Base-by-base conservation (phyloP, 306 rosid genomes). In the Corylus americana region DNA sequence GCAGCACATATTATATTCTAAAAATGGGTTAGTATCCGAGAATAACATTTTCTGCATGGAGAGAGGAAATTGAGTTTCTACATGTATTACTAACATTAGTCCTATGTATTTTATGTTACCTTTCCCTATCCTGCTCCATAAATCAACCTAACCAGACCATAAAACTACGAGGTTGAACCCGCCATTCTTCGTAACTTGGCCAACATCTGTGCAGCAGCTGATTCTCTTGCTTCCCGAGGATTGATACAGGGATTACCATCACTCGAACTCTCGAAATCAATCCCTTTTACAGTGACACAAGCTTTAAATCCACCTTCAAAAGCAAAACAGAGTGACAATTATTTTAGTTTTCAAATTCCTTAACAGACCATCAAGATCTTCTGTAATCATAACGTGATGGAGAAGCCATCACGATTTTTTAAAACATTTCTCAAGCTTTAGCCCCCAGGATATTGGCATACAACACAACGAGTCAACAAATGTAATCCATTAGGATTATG, bases 301-400 rank as follows among this genome's bases (percentile, higher is more conserved):
- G 93, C 93, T 86, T 68, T 75, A 74, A 83, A 88, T 86, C 83
- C 91, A 80, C 92, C 98, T 93, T 85, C 80, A 80, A 83, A 70
- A 77, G 47, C 25, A 16, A 66, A 7, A 37, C 2, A 8, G 11
- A 31, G 14, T 22, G 17, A 27, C 5, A 51, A 8, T 51, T 51
- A 25, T 11, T 25, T 66, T 39, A 16, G 2, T 37, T 31, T 31
- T 22, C 13, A 3, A 58, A 22, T 3, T n/a, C 31, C 29, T 58
- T 0, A 58, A 58, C 9, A 58, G 53, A 49, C 16, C 53, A 9
- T 10, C 53, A 49, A 49, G 53, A 49, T 49, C 14, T 49, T 10
- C 22, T 58, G 35, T 13, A 66, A 16, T 7, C 39, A 17, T 42
- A 67, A 42, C 22, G 6, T 16, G 1, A 39, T 17, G 18, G 22